Evolutionary conservation across 164 flowering plant genomes (phyloP), one percentile per base, ranked within the genome.

Genomic region (Euptelea pleiosperma): DNA sequence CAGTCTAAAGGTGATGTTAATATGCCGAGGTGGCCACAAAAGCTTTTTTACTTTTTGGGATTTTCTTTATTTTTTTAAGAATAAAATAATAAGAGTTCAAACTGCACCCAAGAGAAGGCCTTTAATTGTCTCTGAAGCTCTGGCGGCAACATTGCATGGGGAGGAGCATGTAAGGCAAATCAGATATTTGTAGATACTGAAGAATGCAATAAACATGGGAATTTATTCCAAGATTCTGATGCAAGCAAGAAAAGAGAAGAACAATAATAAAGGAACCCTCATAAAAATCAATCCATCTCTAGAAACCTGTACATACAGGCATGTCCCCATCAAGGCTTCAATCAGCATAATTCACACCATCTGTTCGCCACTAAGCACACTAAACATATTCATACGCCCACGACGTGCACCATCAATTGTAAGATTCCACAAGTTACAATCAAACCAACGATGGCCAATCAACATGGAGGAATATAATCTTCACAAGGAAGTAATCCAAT

Each of bases 151-250:
- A 62, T 31, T 48, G 60, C 47, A 37, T 56, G 71, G 45, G n/a
- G n/a, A n/a, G n/a, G 31, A 29, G 58, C 66, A 61, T 49, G 57
- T 57, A 69, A 63, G 67, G 70, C 72, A 71, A 40, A 68, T 48
- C 25, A 68, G 71, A 77, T 71, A 53, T 64, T 60, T 65, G 16
- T 60, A 52, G 68, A 70, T 61, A 67, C 70, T 50, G 73, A 68
- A 58, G 67, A 70, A 63, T 65, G 81, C 77, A 65, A 73, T 68
- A 30, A 72, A 55, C 51, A 66, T 64, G 56, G 57, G 86, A 81
- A 87, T 77, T 77, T 75, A 84, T 84, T 81, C 94, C 78, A 67
- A 44, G 49, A 49, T 65, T 52, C 50, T 61, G 60, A 55, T 46
- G 57, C 60, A 51, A 29, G 40, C 19, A 61, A 52, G n/a, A 52